Conservation (phyloP, 1,284 basidiomycete species). For the Cryptococcus deneoformans region DNA sequence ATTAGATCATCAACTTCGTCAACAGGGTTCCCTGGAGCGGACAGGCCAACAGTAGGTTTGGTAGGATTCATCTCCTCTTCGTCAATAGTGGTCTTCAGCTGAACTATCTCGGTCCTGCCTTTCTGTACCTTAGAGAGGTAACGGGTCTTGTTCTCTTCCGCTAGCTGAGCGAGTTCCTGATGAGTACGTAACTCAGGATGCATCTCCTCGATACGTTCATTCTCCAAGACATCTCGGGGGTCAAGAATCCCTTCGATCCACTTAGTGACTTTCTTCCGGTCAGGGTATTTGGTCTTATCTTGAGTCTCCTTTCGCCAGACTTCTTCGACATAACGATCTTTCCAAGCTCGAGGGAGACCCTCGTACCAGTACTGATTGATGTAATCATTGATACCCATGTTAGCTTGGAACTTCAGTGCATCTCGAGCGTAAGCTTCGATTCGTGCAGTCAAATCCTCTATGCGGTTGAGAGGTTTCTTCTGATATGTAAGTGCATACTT, state of each 20-base stretch:
- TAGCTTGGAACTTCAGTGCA: background rate
- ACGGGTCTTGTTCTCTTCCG: background rate
- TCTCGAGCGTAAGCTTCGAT: background rate
- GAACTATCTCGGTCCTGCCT: background rate
- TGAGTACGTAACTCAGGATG: background rate
- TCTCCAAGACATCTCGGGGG: background rate
- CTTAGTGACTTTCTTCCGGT: background rate
- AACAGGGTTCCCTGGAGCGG: too few relatives aligned
- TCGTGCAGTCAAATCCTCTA: background rate
- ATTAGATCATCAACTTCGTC: background rate
- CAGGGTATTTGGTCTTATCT: background rate
- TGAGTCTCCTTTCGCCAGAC: background rate
- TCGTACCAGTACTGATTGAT: background rate
- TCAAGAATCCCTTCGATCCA: background rate
- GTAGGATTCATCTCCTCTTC: background rate
- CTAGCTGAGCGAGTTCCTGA: background rate
- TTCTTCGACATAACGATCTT: background rate
- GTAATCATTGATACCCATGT: background rate
- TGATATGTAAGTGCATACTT: background rate
- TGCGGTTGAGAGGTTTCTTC: background rate
- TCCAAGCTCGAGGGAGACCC: background rate
- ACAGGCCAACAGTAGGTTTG: background rate
- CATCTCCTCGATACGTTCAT: background rate
- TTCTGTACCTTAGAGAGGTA: background rate
- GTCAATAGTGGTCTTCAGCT: background rate